phyloP scores from a whole-genome alignment of 2,329 filamentous ascomycete species.

The Apiospora arundinis region DNA sequence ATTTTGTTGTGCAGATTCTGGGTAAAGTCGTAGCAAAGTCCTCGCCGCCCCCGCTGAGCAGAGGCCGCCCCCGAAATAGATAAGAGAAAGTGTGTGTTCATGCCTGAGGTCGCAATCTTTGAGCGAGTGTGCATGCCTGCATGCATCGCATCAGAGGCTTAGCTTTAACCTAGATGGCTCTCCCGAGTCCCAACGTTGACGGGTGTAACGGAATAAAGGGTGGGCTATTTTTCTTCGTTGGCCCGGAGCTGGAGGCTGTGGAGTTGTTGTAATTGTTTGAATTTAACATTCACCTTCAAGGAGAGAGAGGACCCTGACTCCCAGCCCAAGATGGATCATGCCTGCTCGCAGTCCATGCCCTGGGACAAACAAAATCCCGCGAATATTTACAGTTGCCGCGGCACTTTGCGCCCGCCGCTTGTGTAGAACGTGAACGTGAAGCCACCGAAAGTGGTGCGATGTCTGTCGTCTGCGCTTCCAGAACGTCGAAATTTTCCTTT shows the following conservation, averaged over 20 bases:
- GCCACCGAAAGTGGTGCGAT: constrained; percentile 3
- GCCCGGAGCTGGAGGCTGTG: constrained; percentile 14
- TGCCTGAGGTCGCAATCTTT: constrained; percentile 3
- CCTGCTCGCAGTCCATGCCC: constrained; percentile 3
- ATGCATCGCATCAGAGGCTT: neutral
- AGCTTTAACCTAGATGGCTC: neutral
- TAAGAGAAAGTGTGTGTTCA: neutral
- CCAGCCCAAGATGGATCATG: constrained; percentile 6
- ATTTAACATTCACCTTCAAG: constrained; percentile 8
- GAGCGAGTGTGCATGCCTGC: neutral
- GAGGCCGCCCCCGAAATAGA: constrained; percentile 16
- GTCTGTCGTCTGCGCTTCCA: neutral
- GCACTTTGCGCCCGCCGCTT: neutral
- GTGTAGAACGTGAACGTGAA: neutral
- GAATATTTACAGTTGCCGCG: neutral
- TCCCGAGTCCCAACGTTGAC: neutral
- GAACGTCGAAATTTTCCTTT: neutral
- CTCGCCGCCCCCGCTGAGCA: neutral
- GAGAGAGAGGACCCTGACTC: constrained; percentile 11
- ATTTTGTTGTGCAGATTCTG: neutral
- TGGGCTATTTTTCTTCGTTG: constrained; percentile 6
- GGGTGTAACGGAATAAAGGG: constrained; percentile 3
- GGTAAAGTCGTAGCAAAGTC: neutral
- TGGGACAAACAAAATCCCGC: constrained; percentile 4
- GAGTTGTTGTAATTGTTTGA: constrained; percentile 17